Conservation (phyloP, 495 filamentous ascomycete species). For the Pyrenula aspistea region DNA sequence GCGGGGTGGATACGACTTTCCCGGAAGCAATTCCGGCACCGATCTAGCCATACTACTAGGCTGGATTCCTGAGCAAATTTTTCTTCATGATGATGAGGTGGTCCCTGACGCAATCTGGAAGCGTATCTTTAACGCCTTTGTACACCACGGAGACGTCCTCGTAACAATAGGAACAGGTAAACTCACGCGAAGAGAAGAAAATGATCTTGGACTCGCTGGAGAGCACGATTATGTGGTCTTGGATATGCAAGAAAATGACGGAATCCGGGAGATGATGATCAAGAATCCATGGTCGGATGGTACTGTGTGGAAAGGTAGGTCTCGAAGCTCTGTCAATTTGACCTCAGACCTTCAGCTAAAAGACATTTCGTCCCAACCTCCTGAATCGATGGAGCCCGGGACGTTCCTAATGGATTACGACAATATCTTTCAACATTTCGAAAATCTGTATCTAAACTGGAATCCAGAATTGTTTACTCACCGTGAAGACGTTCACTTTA, state of each 20-base stretch:
- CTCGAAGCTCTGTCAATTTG: constrained; percentile 8
- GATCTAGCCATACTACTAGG: constrained; percentile 84
- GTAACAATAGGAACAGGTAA: constrained; percentile 84
- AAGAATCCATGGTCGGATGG: constrained; percentile 96
- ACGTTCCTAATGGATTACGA: constrained; percentile 88
- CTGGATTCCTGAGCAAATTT: constrained; percentile 95
- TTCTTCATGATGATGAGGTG: constrained; percentile 71
- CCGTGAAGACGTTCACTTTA: constrained; percentile 81
- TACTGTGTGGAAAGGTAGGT: constrained; percentile 47
- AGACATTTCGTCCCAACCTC: neutral
- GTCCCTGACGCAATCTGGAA: constrained; percentile 66
- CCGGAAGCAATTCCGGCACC: constrained; percentile 94
- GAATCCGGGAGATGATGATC: constrained; percentile 58
- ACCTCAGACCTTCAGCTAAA: neutral
- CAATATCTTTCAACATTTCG: constrained; percentile 77
- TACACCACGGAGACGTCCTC: constrained; percentile 63
- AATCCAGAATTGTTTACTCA: constrained; percentile 73
- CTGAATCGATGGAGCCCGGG: constrained; percentile 39
- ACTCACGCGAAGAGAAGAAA: constrained; percentile 59
- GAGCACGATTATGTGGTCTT: constrained; percentile 93
- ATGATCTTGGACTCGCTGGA: constrained; percentile 65
- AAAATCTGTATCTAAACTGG: constrained; percentile 96
- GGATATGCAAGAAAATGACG: constrained; percentile 56
- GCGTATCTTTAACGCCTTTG: constrained; percentile 60
- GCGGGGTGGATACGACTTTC: constrained; percentile 92